Evolutionary conservation across 2,329 filamentous ascomycete genomes (phyloP).

Genomic region (Aspergillus fumigatus): DNA sequence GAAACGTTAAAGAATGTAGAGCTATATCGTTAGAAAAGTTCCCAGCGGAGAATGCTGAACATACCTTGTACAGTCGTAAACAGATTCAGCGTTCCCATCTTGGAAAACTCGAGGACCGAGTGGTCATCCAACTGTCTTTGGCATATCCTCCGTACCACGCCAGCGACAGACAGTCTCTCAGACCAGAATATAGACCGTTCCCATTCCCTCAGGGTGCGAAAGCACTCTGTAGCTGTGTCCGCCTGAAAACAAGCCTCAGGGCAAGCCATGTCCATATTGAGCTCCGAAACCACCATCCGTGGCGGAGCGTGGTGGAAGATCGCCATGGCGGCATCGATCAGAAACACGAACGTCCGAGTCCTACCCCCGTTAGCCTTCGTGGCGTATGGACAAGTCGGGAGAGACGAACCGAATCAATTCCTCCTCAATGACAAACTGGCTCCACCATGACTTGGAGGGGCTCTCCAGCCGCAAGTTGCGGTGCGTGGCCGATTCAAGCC

Average conservation of each 20-base stretch:
- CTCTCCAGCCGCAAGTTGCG: slow-evolving; percentile 2
- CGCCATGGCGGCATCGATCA: slow-evolving; percentile 25
- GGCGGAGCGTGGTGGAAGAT: slow-evolving; percentile 28
- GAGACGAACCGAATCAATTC: slow-evolving; percentile 21
- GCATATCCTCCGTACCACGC: slow-evolving; percentile 18
- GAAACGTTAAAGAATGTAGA: slow-evolving; percentile 21
- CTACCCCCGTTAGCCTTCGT: slow-evolving; percentile 5
- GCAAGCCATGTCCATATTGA: slow-evolving; percentile 22
- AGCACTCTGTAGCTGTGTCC: slow-evolving; percentile 17
- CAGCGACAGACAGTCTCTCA: slow-evolving; percentile 12
- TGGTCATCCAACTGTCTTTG: slow-evolving; percentile 10
- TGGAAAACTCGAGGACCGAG: slow-evolving; percentile 11
- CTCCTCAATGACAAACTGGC: slow-evolving; percentile 19
- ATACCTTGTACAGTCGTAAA: slow-evolving; percentile 22
- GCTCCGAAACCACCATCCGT: slow-evolving; percentile 22
- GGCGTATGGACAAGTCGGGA: neutral
- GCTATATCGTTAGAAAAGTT: slow-evolving; percentile 4
- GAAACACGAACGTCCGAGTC: slow-evolving; percentile 22
- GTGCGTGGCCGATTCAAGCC: slow-evolving; percentile 14
- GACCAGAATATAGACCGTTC: slow-evolving; percentile 14
- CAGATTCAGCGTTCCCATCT: slow-evolving; percentile 20
- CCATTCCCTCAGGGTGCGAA: slow-evolving; percentile 14
- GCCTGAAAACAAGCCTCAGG: slow-evolving; percentile 28
- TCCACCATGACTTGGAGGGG: slow-evolving; percentile 16
- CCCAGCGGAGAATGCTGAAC: neutral